A percentile compares a stretch with the other conserved stretches of the same genome.
These are phyloP conservation scores for Piper betle DNA, from an alignment of 164 flowering plant species.

Conservation along the genomic window DNA sequence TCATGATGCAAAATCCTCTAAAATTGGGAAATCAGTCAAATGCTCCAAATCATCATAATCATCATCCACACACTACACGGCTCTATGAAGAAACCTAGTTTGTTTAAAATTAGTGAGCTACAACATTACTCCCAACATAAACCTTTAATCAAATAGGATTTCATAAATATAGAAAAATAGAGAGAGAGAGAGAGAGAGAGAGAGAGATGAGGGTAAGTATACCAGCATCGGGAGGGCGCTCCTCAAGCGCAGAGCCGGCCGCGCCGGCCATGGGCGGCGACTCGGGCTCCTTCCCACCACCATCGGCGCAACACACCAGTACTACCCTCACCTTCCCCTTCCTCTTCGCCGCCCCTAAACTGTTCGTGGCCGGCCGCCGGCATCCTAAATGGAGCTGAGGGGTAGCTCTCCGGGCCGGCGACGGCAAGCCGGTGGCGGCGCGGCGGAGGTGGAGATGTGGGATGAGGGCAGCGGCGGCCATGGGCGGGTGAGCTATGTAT, in stretches of 20 bases:
- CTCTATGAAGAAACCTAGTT: too few species aligned
- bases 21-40: too few species aligned
- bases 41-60: too few species aligned
- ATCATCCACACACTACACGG: too few species aligned
- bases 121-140: too few species aligned
- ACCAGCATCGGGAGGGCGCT: slow-evolving; percentile 22
- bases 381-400: slow-evolving; percentile 13
- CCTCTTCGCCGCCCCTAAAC: slow-evolving; percentile 8
- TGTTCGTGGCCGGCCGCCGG: slow-evolving; percentile 9
- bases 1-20: too few species aligned
- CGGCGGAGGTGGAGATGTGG: slow-evolving; percentile 32
- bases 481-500: background rate
- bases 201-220: background rate
- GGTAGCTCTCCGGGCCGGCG: slow-evolving; percentile 15
- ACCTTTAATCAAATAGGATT: too few species aligned
- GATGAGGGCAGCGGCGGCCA: slow-evolving; percentile 44
- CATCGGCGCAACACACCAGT: slow-evolving; percentile 48
- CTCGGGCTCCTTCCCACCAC: slow-evolving; percentile 20
- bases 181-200: too few species aligned
- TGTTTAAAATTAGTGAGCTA: too few species aligned
- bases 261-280: slow-evolving; percentile 15
- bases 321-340: slow-evolving; percentile 1
- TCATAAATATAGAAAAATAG: too few species aligned
- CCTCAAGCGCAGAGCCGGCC: slow-evolving; percentile 47
- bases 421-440: slow-evolving; percentile 8